Evolutionary conservation across 345 rosid genomes (phyloP), one percentile per base, ranked within the genome.

Genomic region (Lagerstroemia speciosa): DNA sequence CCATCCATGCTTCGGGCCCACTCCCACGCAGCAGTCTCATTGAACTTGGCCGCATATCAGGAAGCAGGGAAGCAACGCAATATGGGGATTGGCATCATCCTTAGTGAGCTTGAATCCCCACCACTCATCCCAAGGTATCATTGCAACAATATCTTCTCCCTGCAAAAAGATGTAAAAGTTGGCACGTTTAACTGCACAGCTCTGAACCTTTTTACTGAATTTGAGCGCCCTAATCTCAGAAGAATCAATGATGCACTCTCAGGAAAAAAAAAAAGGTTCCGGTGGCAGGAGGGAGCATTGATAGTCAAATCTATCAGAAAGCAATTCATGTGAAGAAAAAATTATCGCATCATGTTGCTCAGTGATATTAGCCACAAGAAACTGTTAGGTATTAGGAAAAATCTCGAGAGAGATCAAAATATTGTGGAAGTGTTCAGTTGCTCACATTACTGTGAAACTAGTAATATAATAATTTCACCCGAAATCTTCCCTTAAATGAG

Each of bases 61-160:
- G 98, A 82, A 82, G 97, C 82, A 95, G 74, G 41, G 99, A 80
- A 95, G 91, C 80, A 92, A 78, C 30, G 96, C 93, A 55, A 95
- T 87, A 57, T 95, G 99, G 3, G 98, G 99, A 79, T 90, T 85
- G 24, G 98, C 75, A 58, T 95, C 91, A 80, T 95, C 98, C 77
- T 83, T 88, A 64, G 82, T 92, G 72, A 81, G 87, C 82, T 95
- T 98, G 73, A 88, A 92, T 37, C 92, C 93, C 99, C 98, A 95
- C 99, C 99, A 92, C 78, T 95, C 96, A 33, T 92, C 99, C 99
- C 99, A 95, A 34, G 98, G 90, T 68, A 92, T 26, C 67, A 92
- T 36, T 20, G 96, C 92, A 77, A 92, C 77, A 46, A 92, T 72
- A 81, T 92, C 96, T 83, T 89, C 91, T 74, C 99, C 98, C 99